These are phyloP conservation scores for Tephrocybe sp. DNA, from an alignment of 768 basidiomycete species.

Conservation along the genomic window DNA sequence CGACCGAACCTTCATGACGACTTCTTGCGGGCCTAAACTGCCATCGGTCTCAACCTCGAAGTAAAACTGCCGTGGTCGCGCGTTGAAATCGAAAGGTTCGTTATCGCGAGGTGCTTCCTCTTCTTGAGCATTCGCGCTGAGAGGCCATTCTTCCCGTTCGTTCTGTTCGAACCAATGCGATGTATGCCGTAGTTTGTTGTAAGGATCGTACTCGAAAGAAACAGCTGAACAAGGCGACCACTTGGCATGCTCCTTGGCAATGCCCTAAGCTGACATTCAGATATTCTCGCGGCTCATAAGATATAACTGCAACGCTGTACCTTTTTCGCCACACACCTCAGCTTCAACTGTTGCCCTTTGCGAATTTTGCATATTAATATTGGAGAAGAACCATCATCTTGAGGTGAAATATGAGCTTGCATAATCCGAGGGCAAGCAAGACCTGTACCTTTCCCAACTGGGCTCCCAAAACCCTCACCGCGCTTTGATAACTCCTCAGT, in stretches of 20 bases:
- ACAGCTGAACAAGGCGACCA: conserved; percentile 97
- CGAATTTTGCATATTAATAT: conserved; percentile 89
- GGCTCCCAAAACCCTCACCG: conserved; percentile 70
- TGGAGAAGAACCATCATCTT: conserved; percentile 63
- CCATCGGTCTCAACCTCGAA: conserved; percentile 95
- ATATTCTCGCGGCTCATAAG: background rate
- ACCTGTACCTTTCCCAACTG: conserved; percentile 75
- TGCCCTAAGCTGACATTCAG: conserved; percentile 55
- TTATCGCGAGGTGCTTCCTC: conserved; percentile 81
- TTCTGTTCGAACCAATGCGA: conserved; percentile 91
- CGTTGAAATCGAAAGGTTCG: conserved; percentile 83
- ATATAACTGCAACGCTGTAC: conserved; percentile 38
- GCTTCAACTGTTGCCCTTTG: conserved; percentile 86
- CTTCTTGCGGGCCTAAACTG: conserved; percentile 83
- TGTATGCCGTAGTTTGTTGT: conserved; percentile 96
- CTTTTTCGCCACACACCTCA: conserved; percentile 91
- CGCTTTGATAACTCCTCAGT: conserved; percentile 79
- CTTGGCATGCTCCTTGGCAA: conserved; percentile 98
- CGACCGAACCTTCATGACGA: conserved; percentile 70
- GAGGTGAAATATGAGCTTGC: conserved; percentile 1
- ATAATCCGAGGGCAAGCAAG: conserved; percentile 3
- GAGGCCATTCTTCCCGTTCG: conserved; percentile 84
- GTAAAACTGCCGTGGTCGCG: conserved; percentile 89
- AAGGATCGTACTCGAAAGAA: conserved; percentile 95
- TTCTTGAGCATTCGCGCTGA: conserved; percentile 80